These are phyloP conservation scores for Zymoseptoria crescenta DNA, from an alignment of 2,329 filamentous ascomycete genomes.

Conservation along the genomic window DNA sequence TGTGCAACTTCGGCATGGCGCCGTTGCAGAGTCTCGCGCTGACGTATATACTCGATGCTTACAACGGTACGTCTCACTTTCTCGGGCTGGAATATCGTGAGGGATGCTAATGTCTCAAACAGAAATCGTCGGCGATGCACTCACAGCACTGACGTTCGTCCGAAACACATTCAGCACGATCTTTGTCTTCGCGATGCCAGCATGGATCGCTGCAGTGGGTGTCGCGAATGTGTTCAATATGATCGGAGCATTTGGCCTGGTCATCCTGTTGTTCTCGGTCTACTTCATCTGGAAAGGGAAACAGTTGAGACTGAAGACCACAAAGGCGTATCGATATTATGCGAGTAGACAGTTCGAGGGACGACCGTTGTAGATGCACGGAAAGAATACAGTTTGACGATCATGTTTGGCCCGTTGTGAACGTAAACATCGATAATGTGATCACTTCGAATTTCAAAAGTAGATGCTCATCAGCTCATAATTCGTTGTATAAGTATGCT, in stretches of 20 bases:
- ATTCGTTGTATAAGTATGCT: background rate
- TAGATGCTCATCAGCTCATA: background rate
- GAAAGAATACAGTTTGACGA: background rate
- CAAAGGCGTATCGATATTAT: constrained; percentile 31
- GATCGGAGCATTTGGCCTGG: constrained; percentile 31
- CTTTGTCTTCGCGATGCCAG: constrained; percentile 41
- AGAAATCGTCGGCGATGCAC: constrained; percentile 41
- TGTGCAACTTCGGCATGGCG: constrained; percentile 33
- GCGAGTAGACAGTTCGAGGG: constrained; percentile 28
- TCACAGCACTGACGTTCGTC: constrained; percentile 40
- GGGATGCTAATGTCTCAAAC: constrained; percentile 2
- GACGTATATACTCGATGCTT: constrained; percentile 35
- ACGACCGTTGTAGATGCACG: constrained; percentile 14
- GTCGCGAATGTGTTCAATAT: constrained; percentile 37
- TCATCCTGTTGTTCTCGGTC: constrained; percentile 24
- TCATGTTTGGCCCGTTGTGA: too few relatives aligned
- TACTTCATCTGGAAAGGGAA: constrained; percentile 32
- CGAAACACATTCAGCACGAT: constrained; percentile 39
- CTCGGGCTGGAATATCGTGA: too few relatives aligned
- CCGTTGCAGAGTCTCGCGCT: constrained; percentile 30
- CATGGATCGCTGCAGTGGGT: constrained; percentile 35
- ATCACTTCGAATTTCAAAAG: background rate
- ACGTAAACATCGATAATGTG: background rate
- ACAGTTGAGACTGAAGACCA: constrained; percentile 25
- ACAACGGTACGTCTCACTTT: too few relatives aligned